Evolutionary conservation across 2,329 filamentous ascomycete genomes (phyloP).

Genomic region (Claviceps cyperi): DNA sequence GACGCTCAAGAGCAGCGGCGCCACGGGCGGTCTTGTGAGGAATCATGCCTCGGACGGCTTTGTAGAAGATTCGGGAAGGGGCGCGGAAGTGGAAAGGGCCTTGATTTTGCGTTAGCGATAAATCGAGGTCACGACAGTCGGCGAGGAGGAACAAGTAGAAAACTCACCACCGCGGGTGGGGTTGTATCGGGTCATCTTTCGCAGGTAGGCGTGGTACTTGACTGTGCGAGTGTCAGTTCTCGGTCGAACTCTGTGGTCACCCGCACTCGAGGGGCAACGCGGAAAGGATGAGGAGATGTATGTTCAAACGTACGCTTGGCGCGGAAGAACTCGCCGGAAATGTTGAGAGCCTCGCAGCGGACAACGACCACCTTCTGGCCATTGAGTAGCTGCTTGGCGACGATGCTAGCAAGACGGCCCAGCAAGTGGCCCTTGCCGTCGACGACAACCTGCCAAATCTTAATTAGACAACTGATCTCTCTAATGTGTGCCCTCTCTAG

Average conservation of each 20-base stretch:
- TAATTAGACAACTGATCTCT: constrained; percentile 12
- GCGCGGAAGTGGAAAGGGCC: constrained; percentile 99
- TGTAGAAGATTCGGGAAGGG: constrained; percentile 99
- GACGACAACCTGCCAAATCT: constrained; percentile 65
- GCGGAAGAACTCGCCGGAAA: constrained; percentile 99
- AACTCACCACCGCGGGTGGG: constrained; percentile 88
- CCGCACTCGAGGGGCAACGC: not conserved
- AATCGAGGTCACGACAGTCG: constrained; percentile 14
- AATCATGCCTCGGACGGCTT: constrained; percentile 99
- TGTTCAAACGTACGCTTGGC: constrained; percentile 81
- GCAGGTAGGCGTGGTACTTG: constrained; percentile 99
- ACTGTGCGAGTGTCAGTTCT: constrained; percentile 52
- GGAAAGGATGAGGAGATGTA: not conserved
- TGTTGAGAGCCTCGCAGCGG: constrained; percentile 98
- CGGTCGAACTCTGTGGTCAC: constrained; percentile 5
- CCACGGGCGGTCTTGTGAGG: constrained; percentile 99
- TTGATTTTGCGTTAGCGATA: constrained; percentile 22
- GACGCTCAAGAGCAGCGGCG: constrained; percentile 88
- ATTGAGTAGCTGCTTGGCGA: constrained; percentile 97
- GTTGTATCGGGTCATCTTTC: constrained; percentile 99
- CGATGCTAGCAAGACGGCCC: constrained; percentile 93
- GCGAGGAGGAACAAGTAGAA: constrained; percentile 2
- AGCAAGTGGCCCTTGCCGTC: constrained; percentile 99
- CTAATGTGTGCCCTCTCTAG: not conserved
- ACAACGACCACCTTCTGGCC: constrained; percentile 99